These are phyloP conservation scores for Aspergillus ochraceus DNA, from an alignment of 2,329 filamentous ascomycete species.

Conservation along the genomic window DNA sequence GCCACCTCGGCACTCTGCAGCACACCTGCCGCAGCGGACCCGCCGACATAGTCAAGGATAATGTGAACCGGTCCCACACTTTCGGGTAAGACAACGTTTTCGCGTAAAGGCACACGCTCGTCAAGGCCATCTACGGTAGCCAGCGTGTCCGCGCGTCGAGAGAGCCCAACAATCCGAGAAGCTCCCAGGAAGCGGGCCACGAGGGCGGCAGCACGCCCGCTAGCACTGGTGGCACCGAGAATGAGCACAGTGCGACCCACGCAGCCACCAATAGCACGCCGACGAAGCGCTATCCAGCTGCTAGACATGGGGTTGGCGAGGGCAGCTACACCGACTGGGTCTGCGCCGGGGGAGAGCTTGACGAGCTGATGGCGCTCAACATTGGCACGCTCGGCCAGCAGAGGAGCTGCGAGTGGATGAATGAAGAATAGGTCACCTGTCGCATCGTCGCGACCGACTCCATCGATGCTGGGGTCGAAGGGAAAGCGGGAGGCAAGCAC, in stretches of 20 bases:
- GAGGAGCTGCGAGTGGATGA: not conserved
- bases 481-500: not conserved
- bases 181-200: constrained; percentile 4
- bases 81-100: not conserved
- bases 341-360: not conserved
- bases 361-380: not conserved
- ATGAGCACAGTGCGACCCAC: constrained; percentile 4
- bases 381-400: not conserved
- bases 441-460: not conserved
- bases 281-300: constrained; percentile 5
- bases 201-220: not conserved
- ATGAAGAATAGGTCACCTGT: not conserved
- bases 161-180: not conserved
- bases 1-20: not conserved
- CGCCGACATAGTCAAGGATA: constrained; percentile 4
- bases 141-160: constrained; percentile 1
- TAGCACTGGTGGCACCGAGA: constrained; percentile 3
- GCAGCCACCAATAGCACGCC: constrained; percentile 3
- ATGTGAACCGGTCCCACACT: constrained; percentile 1
- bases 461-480: not conserved
- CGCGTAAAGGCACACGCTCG: not conserved
- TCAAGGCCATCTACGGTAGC: constrained; percentile 1
- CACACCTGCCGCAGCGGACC: not conserved
- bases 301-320: not conserved
- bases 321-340: not conserved